A percentile compares a stretch with the other conserved stretches of the same genome.
phyloP scores from a whole-genome alignment of 1,284 basidiomycete species.

The Ganoderma resinaceum region DNA sequence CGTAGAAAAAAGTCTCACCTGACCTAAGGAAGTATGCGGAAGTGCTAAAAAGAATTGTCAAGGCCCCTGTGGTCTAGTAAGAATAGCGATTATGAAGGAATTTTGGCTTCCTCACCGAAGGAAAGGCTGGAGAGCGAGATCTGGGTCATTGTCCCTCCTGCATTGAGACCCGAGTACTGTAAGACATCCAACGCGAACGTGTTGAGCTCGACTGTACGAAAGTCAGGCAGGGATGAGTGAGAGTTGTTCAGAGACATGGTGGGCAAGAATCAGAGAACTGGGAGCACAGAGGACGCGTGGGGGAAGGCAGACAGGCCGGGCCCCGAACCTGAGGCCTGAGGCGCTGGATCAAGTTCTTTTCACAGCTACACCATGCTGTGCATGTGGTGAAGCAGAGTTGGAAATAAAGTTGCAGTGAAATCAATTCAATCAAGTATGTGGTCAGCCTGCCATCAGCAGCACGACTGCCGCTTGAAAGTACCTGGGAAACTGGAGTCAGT shows the following conservation, averaged over 20 bases:
- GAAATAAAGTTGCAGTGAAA: too few relatives aligned
- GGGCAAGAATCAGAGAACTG: background rate
- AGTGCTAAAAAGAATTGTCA: background rate
- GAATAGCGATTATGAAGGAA: background rate
- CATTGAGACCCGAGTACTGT: background rate
- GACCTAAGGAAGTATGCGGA: background rate
- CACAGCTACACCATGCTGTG: too few relatives aligned
- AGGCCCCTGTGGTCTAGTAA: background rate
- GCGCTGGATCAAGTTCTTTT: too few relatives aligned
- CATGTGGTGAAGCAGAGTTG: too few relatives aligned
- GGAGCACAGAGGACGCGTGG: too few relatives aligned
- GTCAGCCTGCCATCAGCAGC: too few relatives aligned
- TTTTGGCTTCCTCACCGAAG: background rate
- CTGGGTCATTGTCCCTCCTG: background rate
- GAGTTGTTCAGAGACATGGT: background rate
- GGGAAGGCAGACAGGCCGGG: background rate
- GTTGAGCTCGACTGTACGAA: background rate
- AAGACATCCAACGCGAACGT: background rate
- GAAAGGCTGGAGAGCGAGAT: background rate
- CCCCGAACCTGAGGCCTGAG: too few relatives aligned
- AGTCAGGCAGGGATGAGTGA: background rate
- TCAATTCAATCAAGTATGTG: too few relatives aligned
- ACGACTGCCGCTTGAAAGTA: too few relatives aligned
- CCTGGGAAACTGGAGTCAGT: too few relatives aligned
- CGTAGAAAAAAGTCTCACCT: background rate